Conservation (phyloP, 495 filamentous ascomycete species). For the Annulohypoxylon stygium region DNA sequence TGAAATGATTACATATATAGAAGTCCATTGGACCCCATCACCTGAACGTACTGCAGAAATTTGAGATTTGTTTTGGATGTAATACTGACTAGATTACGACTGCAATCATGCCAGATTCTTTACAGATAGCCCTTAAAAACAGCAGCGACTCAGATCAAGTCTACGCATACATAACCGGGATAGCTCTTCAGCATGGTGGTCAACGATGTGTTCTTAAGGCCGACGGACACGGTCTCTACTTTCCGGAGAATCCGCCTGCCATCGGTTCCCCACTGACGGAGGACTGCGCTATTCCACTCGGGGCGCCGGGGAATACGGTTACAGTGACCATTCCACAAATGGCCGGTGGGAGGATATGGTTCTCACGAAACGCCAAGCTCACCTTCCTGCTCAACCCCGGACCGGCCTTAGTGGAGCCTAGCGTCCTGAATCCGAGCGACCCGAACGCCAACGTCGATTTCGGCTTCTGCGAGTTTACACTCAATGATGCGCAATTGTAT, state of each 20-base stretch:
- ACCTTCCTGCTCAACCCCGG: constrained; percentile 81
- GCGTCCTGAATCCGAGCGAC: constrained; percentile 77
- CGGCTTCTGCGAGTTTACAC: constrained; percentile 83
- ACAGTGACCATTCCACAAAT: constrained; percentile 76
- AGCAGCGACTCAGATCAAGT: constrained; percentile 50
- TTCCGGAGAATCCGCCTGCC: constrained; percentile 52
- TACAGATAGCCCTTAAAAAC: constrained; percentile 58
- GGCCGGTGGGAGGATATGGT: constrained; percentile 78
- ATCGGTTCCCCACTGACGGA: constrained; percentile 64
- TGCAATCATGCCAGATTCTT: constrained; percentile 56
- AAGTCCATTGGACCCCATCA: neutral
- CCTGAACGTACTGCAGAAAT: neutral
- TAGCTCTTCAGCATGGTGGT: constrained; percentile 55
- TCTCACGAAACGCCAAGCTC: constrained; percentile 69
- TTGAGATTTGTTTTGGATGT: neutral
- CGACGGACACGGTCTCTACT: constrained; percentile 53
- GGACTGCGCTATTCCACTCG: constrained; percentile 77
- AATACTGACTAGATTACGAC: neutral
- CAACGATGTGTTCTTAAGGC: constrained; percentile 55
- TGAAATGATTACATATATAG: neutral
- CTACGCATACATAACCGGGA: constrained; percentile 60
- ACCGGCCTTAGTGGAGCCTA: constrained; percentile 80
- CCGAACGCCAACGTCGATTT: constrained; percentile 74
- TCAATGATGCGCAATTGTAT: constrained; percentile 76
- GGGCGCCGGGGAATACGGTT: constrained; percentile 69